Evolutionary conservation across 2,329 filamentous ascomycete species (phyloP).

Genomic region (Epichloe sp.): DNA sequence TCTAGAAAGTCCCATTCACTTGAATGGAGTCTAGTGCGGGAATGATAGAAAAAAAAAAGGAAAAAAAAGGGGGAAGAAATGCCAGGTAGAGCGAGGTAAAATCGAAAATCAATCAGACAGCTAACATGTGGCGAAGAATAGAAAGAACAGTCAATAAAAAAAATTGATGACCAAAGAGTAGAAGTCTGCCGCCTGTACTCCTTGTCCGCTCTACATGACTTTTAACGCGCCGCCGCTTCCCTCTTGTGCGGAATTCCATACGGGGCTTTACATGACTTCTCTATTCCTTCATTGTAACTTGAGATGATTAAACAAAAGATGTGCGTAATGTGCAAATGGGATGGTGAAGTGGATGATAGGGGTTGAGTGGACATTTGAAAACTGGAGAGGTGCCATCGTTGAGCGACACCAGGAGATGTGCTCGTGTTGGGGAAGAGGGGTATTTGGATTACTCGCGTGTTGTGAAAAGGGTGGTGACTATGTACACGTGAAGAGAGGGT

Average conservation of each 20-base stretch:
- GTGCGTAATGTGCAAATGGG: constrained; percentile 5
- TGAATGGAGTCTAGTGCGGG: constrained; percentile 19
- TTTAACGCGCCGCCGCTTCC: constrained; percentile 23
- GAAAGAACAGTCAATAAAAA: constrained; percentile 11
- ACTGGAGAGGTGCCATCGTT: neutral
- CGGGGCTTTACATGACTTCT: constrained; percentile 28
- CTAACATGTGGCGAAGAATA: neutral
- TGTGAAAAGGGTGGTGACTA: constrained; percentile 18
- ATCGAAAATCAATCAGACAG: neutral
- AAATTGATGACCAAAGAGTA: constrained; percentile 10
- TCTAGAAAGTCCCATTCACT: constrained; percentile 17
- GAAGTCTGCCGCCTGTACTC: constrained; percentile 24
- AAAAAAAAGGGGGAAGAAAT: constrained; percentile 12
- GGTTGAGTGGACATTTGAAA: neutral
- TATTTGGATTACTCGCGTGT: constrained; percentile 27
- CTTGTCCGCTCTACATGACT: constrained; percentile 30
- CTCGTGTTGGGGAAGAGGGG: constrained; percentile 11
- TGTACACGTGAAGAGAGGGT: constrained; percentile 25
- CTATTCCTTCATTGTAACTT: constrained; percentile 25
- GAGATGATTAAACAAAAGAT: constrained; percentile 14
- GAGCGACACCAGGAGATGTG: neutral
- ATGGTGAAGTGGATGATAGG: constrained; percentile 3
- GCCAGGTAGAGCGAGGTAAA: constrained; percentile 6
- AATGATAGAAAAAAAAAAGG: too few relatives aligned
- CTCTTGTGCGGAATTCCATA: constrained; percentile 12